These are phyloP conservation scores for Calocybe cyanea DNA, from an alignment of 768 basidiomycete species.

Conservation along the genomic window DNA sequence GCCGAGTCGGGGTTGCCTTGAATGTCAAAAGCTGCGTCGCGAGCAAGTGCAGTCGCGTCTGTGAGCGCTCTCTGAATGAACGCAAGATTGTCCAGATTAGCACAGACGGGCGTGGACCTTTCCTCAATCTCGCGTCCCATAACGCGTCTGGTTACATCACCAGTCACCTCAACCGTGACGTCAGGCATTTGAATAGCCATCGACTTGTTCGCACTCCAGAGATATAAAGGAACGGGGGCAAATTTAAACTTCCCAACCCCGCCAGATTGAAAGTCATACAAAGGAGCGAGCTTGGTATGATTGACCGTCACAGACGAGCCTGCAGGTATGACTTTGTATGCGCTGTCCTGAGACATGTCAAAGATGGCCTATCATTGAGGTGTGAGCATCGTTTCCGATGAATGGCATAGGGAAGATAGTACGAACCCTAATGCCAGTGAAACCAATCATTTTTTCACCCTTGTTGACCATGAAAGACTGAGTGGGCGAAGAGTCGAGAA, in stretches of 20 bases:
- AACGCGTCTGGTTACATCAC: no score
- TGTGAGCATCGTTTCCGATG: not conserved
- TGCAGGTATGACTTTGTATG: constrained; percentile 5
- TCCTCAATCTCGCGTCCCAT: not conserved
- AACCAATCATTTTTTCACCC: not conserved
- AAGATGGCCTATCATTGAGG: not conserved
- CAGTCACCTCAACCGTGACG: no score
- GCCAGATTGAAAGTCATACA: constrained; percentile 2
- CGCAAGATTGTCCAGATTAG: no score
- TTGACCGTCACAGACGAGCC: constrained; percentile 3
- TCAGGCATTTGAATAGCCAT: no score
- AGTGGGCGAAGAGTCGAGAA: not conserved
- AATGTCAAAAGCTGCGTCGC: no score
- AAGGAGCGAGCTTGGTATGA: constrained; percentile 1
- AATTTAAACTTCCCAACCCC: constrained; percentile 3
- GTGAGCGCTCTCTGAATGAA: no score
- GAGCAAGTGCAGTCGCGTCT: no score
- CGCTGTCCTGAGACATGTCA: not conserved
- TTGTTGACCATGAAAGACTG: not conserved
- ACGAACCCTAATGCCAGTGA: not conserved
- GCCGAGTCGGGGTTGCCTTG: not conserved
- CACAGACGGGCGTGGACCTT: no score
- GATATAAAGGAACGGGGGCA: no score
- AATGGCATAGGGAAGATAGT: not conserved
- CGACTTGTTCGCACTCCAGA: no score